These are phyloP conservation scores for Rhizomucor miehei DNA, from an alignment of 371 early-diverging fungal genomes.

Conservation along the genomic window DNA sequence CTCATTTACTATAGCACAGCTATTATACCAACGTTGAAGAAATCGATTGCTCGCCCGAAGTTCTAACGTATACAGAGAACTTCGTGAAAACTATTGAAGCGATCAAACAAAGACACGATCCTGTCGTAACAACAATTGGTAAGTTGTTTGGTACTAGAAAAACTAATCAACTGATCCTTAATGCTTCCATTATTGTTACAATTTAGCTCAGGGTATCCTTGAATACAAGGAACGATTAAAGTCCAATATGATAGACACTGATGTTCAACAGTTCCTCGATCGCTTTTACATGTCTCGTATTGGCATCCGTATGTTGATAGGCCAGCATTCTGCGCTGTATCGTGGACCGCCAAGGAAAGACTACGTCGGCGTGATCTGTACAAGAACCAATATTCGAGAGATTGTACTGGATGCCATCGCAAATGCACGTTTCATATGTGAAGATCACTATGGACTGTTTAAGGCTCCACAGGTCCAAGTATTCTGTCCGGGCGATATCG, in stretches of 20 bases:
- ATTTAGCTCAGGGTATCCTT: constrained; percentile 85
- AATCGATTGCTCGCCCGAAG: constrained; percentile 66
- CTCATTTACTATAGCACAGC: constrained; percentile 23
- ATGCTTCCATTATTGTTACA: background rate
- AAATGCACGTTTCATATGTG: constrained; percentile 90
- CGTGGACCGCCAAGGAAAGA: constrained; percentile 59
- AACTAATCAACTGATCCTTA: background rate
- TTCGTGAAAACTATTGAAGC: constrained; percentile 86
- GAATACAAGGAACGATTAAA: constrained; percentile 82
- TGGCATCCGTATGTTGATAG: constrained; percentile 96
- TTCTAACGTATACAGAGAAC: constrained; percentile 71
- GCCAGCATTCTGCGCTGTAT: constrained; percentile 78
- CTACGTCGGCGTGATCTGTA: constrained; percentile 96
- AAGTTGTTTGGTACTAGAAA: constrained; percentile 13
- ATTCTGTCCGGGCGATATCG: constrained; percentile 79
- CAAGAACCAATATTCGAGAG: constrained; percentile 76
- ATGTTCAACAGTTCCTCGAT: constrained; percentile 90
- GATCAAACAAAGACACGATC: constrained; percentile 93
- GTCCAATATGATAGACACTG: constrained; percentile 66
- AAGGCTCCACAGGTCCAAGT: constrained; percentile 81
- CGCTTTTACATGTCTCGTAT: constrained; percentile 98
- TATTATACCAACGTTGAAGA: constrained; percentile 62
- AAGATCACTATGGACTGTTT: constrained; percentile 87
- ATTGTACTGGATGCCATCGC: constrained; percentile 87
- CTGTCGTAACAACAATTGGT: constrained; percentile 89